Evolutionary conservation across 1,139 yeast species (phyloP).

Genomic region (Taphrina wiesneri): DNA sequence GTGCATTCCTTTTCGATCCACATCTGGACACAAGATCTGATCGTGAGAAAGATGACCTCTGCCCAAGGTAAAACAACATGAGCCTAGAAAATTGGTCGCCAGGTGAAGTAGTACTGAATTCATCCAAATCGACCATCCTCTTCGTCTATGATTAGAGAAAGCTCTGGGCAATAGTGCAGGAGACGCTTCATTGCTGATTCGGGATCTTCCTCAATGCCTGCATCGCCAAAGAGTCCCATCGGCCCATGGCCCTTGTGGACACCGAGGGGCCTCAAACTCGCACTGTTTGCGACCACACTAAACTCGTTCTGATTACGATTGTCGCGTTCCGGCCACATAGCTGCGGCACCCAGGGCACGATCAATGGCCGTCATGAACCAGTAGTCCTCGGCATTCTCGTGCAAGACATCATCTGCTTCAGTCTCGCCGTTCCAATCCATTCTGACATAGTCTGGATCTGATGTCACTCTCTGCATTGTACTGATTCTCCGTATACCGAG

Average conservation of each 20-base stretch:
- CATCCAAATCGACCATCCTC: neutral
- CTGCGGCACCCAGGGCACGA: conserved; percentile 9
- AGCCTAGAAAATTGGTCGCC: neutral
- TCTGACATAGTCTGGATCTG: neutral
- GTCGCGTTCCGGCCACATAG: conserved; percentile 20
- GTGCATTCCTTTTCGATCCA: too few relatives aligned
- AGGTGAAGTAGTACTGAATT: neutral
- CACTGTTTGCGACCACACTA: neutral
- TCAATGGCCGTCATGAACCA: conserved; percentile 28
- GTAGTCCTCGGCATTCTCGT: conserved; percentile 20
- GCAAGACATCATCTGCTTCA: neutral
- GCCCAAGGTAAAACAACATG: too few relatives aligned
- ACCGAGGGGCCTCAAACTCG: conserved; percentile 13
- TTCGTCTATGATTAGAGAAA: conserved; percentile 3
- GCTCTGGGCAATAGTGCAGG: conserved; percentile 19
- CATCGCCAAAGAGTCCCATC: neutral
- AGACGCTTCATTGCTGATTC: neutral
- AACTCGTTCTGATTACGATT: conserved; percentile 7
- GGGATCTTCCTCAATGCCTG: neutral
- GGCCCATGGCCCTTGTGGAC: conserved; percentile 24
- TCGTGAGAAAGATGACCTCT: too few relatives aligned
- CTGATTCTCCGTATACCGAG: conserved; percentile 12
- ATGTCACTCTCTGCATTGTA: conserved; percentile 11
- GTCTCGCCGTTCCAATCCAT: neutral
- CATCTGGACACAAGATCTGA: too few relatives aligned